These are phyloP conservation scores for Graphilbum fragrans DNA, from an alignment of 2,329 filamentous ascomycete genomes.

Conservation along the genomic window DNA sequence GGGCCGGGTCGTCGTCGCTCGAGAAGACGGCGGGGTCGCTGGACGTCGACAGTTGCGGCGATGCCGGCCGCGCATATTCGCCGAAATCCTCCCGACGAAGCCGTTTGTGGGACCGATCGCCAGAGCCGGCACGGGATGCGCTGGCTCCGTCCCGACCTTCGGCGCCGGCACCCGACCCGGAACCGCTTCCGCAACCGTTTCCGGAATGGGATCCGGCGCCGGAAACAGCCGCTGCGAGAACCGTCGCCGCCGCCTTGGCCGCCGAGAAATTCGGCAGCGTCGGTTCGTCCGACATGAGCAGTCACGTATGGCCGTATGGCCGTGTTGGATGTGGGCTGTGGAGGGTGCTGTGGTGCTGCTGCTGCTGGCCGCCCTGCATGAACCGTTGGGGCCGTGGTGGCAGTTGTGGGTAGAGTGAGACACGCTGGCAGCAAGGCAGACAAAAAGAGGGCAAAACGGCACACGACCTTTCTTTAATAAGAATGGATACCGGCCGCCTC, in stretches of 20 bases:
- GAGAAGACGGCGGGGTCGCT: slow-evolving; percentile 63
- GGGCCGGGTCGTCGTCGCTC: slow-evolving; percentile 55
- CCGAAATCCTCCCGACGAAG: background rate
- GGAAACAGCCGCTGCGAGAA: slow-evolving; percentile 6
- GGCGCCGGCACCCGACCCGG: slow-evolving; percentile 2
- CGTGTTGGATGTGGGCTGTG: no score
- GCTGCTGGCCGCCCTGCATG: no score
- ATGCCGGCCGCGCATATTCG: background rate
- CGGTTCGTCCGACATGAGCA: slow-evolving; percentile 12
- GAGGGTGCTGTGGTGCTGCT: no score
- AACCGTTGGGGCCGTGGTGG: no score
- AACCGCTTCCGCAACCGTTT: slow-evolving; percentile 6
- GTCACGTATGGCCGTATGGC: no score
- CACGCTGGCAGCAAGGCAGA: no score
- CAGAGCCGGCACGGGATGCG: background rate
- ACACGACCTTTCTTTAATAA: no score
- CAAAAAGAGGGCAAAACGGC: no score
- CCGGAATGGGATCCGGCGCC: slow-evolving; percentile 7
- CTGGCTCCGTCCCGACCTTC: background rate
- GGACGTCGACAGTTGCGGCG: slow-evolving; percentile 38
- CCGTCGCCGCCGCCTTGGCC: slow-evolving; percentile 6
- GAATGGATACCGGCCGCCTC: no score
- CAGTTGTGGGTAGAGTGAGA: no score
- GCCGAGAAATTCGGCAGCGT: slow-evolving; percentile 9
- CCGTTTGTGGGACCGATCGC: background rate